A percentile compares a stretch with the other conserved stretches of the same genome.
Evolutionary conservation across 176 grass and related monocot genomes (phyloP).

Genomic region (Bolboschoenus planiculmis): DNA sequence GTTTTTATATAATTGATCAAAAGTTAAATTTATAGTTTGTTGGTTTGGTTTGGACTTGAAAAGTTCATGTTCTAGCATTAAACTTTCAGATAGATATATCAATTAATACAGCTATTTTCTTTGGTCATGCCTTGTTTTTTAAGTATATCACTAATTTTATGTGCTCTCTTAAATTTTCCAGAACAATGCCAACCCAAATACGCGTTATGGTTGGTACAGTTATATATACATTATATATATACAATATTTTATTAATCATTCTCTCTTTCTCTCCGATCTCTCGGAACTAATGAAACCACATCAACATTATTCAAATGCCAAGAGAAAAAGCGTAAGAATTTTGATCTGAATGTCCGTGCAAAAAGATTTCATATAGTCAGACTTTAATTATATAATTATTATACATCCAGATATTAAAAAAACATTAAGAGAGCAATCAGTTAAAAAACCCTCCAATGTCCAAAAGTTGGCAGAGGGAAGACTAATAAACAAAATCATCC

Average conservation of each 20-base stretch:
- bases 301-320: conserved; percentile 8
- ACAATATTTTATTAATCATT: neutral
- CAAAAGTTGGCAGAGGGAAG: conserved; percentile 16
- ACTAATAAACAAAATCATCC: conserved; percentile 19
- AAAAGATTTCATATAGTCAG: neutral
- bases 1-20: too few species aligned
- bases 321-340: neutral
- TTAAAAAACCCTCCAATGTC: conserved; percentile 11
- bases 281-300: neutral
- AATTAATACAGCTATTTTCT: conserved; percentile 10
- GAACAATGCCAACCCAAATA: conserved; percentile 7
- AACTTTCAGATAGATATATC: neutral
- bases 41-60: too few species aligned
- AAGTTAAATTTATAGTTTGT: too few species aligned
- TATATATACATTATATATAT: conserved; percentile 4
- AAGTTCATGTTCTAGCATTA: neutral
- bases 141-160: neutral
- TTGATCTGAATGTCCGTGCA: neutral
- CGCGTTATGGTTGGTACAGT: conserved; percentile 27
- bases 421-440: conserved; percentile 1
- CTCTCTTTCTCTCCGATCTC: neutral
- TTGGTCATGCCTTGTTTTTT: neutral
- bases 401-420: neutral
- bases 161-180: conserved; percentile 3
- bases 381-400: conserved; percentile 2